These are phyloP conservation scores for Syzygium jambos DNA, from an alignment of 345 rosid species.

Conservation along the genomic window DNA sequence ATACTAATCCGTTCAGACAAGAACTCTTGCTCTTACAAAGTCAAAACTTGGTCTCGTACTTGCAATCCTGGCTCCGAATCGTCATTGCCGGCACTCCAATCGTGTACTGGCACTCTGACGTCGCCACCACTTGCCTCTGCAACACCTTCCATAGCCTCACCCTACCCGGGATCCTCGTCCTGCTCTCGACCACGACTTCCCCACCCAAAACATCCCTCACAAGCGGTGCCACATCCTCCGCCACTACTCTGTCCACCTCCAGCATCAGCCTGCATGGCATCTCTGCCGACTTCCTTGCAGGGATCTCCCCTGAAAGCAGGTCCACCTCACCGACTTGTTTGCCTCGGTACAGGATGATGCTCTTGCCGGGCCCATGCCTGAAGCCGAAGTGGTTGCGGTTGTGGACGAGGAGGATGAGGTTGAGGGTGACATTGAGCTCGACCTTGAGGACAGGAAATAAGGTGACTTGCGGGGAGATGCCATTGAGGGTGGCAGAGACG, in stretches of 20 bases:
- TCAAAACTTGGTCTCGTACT: conserved; percentile 24
- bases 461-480: conserved; percentile 27
- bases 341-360: conserved; percentile 19
- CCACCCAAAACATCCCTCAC: conserved; percentile 24
- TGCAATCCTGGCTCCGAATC: conserved; percentile 32
- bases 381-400: conserved; percentile 38
- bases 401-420: conserved; percentile 20
- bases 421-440: conserved; percentile 37
- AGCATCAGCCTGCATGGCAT: conserved; percentile 26
- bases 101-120: conserved; percentile 28
- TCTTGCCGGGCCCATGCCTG: conserved; percentile 33
- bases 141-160: conserved; percentile 29
- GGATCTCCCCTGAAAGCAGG: conserved; percentile 28
- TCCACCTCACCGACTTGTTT: conserved; percentile 33
- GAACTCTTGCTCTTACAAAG: background rate
- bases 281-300: conserved; percentile 19
- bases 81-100: conserved; percentile 24
- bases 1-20: background rate
- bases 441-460: conserved; percentile 15
- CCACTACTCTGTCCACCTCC: conserved; percentile 24
- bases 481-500: conserved; percentile 29
- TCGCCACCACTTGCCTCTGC: conserved; percentile 22
- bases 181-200: conserved; percentile 25
- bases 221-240: conserved; percentile 9
- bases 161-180: conserved; percentile 42